These are phyloP conservation scores for Pythium guiyangense DNA, from an alignment of 352 stramenopile genomes.

Conservation along the genomic window DNA sequence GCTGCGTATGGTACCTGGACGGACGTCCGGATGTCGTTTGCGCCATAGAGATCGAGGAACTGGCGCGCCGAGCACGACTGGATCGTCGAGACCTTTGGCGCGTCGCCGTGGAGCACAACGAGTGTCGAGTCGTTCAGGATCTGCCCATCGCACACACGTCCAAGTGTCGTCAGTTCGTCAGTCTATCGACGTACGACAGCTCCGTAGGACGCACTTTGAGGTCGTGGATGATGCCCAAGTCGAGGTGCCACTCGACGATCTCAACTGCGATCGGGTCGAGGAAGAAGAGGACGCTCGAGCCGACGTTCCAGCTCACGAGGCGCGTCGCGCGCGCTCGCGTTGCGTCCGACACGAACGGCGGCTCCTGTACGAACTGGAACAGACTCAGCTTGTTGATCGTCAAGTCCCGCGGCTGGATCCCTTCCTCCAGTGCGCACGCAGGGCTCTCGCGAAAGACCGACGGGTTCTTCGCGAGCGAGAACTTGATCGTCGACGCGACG, in stretches of 20 bases:
- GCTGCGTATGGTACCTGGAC: conserved; percentile 40
- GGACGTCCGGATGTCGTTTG: conserved; percentile 50
- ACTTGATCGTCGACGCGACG: conserved; percentile 83
- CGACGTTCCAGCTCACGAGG: conserved; percentile 79
- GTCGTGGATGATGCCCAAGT: conserved; percentile 82
- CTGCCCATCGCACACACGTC: conserved; percentile 17
- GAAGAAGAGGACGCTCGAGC: conserved; percentile 80
- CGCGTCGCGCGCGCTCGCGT: conserved; percentile 38
- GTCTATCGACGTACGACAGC: too few relatives aligned
- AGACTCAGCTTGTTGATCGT: conserved; percentile 76
- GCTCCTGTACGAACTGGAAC: conserved; percentile 70
- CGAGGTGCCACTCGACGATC: conserved; percentile 85
- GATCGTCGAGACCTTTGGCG: conserved; percentile 64
- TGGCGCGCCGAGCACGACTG: conserved; percentile 67
- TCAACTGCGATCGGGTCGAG: conserved; percentile 77
- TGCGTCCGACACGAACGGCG: conserved; percentile 39
- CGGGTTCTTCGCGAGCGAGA: conserved; percentile 67
- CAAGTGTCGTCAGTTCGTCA: background rate
- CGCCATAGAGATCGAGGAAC: conserved; percentile 70
- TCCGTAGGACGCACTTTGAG: conserved; percentile 45
- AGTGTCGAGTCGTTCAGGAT: conserved; percentile 66
- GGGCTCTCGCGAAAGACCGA: conserved; percentile 52
- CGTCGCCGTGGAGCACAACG: conserved; percentile 69
- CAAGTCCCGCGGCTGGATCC: conserved; percentile 63
- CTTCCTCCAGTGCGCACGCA: conserved; percentile 51